Evolutionary conservation across 2,329 filamentous ascomycete genomes (phyloP).

Genomic region (Fusarium domesticum): DNA sequence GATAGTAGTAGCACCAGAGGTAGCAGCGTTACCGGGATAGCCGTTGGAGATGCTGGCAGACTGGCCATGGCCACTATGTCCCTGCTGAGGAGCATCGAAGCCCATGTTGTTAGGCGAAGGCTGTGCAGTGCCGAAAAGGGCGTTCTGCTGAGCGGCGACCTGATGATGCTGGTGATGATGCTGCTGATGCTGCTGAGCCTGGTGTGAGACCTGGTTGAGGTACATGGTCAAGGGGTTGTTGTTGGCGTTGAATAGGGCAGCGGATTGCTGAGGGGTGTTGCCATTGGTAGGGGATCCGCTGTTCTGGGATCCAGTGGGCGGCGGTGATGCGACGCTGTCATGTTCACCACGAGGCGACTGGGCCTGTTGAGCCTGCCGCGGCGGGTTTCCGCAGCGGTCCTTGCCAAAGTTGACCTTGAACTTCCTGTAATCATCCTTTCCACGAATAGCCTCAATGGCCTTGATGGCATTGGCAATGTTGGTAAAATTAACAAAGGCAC

Average conservation of each 20-base stretch:
- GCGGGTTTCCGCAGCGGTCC: constrained; percentile 94
- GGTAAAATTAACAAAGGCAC: constrained; percentile 98
- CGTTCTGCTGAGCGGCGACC: constrained; percentile 72
- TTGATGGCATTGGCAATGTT: constrained; percentile 99
- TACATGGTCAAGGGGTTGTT: constrained; percentile 94
- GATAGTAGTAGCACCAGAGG: constrained; percentile 63
- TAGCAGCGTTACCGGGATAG: constrained; percentile 51
- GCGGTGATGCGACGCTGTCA: constrained; percentile 57
- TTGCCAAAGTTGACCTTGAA: constrained; percentile 99
- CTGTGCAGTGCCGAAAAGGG: constrained; percentile 72
- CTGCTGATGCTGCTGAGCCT: constrained; percentile 71
- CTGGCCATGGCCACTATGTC: constrained; percentile 60
- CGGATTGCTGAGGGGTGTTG: constrained; percentile 60
- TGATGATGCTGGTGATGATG: constrained; percentile 72
- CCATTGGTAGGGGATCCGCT: constrained; percentile 54
- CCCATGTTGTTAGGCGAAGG: constrained; percentile 56
- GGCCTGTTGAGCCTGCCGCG: constrained; percentile 73
- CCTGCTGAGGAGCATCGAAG: constrained; percentile 59
- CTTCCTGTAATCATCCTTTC: constrained; percentile 92
- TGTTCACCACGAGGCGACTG: constrained; percentile 59
- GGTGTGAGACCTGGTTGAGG: constrained; percentile 75
- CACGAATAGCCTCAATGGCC: constrained; percentile 92
- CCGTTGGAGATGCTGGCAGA: constrained; percentile 66
- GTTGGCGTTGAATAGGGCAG: constrained; percentile 73
- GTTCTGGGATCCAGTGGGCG: constrained; percentile 58